Percentiles rank a stretch among this genome's conserved stretches.
phyloP scores from a whole-genome alignment of 78 protist genomes.

The Protostelium mycophagum region DNA sequence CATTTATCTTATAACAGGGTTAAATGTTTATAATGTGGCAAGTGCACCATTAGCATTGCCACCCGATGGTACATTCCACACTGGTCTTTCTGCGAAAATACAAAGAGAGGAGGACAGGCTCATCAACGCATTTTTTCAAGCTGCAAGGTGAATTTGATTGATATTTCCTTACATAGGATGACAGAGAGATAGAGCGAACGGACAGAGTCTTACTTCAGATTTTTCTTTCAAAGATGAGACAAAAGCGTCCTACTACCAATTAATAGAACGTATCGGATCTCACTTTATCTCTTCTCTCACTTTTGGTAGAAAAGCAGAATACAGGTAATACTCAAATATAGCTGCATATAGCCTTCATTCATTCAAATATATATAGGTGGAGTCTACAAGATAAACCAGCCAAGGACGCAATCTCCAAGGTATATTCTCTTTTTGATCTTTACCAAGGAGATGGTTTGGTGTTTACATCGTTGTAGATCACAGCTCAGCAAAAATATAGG shows the following conservation, averaged over 20 bases:
- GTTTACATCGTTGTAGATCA: background rate
- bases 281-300: background rate
- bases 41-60: background rate
- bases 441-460: background rate
- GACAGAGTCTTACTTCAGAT: background rate
- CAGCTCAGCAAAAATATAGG: background rate
- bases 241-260: background rate
- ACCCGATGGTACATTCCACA: background rate
- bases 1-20: too few relatives aligned
- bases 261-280: background rate
- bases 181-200: background rate
- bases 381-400: background rate
- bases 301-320: background rate
- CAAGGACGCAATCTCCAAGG: background rate
- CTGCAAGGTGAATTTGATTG: background rate
- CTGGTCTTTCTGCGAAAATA: background rate
- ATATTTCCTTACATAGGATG: too few relatives aligned
- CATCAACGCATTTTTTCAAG: background rate
- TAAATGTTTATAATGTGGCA: background rate
- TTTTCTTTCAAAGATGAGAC: background rate
- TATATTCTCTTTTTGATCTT: too few relatives aligned
- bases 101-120: background rate
- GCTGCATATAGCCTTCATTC: too few relatives aligned
- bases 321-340: too few relatives aligned
- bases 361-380: too few relatives aligned